These are phyloP conservation scores for Flaveria trinervia DNA, from an alignment of 129 eudicot species.

Conservation along the genomic window DNA sequence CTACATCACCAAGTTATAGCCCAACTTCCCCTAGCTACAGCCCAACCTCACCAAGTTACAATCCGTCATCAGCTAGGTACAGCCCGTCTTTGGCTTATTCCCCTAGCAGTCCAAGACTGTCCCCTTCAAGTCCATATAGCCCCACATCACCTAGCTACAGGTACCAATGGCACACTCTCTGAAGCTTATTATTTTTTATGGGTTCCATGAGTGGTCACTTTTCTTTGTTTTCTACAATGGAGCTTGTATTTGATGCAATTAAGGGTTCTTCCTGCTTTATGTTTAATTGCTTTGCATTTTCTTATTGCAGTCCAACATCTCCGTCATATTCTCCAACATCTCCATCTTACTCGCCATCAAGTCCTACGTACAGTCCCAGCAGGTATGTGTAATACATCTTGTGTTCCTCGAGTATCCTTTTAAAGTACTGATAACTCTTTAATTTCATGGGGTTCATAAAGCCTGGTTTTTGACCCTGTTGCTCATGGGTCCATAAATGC, in stretches of 20 bases:
- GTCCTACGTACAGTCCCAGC: slow-evolving; percentile 97
- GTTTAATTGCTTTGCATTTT: slow-evolving; percentile 2
- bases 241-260: background rate
- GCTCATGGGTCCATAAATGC: background rate
- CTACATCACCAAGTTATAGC: slow-evolving; percentile 80
- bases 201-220: slow-evolving; percentile 11
- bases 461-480: no score
- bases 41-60: slow-evolving; percentile 83
- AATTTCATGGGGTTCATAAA: background rate
- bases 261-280: background rate
- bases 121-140: slow-evolving; percentile 90
- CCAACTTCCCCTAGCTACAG: slow-evolving; percentile 90
- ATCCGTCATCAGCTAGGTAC: slow-evolving; percentile 82
- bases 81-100: slow-evolving; percentile 94
- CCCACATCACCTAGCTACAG: slow-evolving; percentile 96
- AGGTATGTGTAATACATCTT: slow-evolving; percentile 50
- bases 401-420: background rate
- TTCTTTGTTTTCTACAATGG: background rate
- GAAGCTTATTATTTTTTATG: background rate
- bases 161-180: slow-evolving; percentile 29
- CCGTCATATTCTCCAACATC: slow-evolving; percentile 96
- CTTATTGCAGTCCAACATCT: slow-evolving; percentile 86
- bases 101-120: slow-evolving; percentile 84
- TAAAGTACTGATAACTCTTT: background rate
- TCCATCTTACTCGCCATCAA: slow-evolving; percentile 96